These are phyloP conservation scores for Acanthamoeba castellanii DNA, from an alignment of 208 protist genomes.

Conservation along the genomic window DNA sequence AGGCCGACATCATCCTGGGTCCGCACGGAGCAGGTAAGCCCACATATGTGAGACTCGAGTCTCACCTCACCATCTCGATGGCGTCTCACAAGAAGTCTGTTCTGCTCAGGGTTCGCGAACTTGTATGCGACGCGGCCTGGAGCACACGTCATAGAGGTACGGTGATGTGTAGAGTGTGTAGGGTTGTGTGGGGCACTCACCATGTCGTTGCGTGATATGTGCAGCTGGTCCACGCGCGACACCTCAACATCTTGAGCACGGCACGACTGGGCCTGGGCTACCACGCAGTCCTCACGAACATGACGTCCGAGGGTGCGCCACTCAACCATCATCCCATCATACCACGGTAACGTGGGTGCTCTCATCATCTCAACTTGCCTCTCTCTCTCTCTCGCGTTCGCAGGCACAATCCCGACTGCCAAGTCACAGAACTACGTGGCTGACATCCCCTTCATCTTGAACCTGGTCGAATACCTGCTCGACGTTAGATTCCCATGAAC, in stretches of 20 bases:
- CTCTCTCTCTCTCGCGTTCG: neutral
- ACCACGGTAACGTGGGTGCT: too few relatives aligned
- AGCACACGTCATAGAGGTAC: neutral
- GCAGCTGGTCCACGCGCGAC: neutral
- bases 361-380: neutral
- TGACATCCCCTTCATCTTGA: neutral
- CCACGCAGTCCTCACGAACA: neutral
- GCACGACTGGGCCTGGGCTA: neutral
- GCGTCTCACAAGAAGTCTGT: neutral
- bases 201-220: neutral
- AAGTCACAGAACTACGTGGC: slow-evolving; percentile 28
- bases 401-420: neutral
- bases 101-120: neutral
- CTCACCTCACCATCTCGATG: neutral
- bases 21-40: neutral
- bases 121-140: neutral
- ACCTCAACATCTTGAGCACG: neutral
- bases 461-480: neutral
- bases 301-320: neutral
- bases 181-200: neutral
- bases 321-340: too few relatives aligned
- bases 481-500: neutral
- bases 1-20: neutral
- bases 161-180: neutral
- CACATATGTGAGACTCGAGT: neutral